Evolutionary conservation across 225 moss, liverwort and hornwort species (phyloP).

Genomic region (Marchantia paleacea): DNA sequence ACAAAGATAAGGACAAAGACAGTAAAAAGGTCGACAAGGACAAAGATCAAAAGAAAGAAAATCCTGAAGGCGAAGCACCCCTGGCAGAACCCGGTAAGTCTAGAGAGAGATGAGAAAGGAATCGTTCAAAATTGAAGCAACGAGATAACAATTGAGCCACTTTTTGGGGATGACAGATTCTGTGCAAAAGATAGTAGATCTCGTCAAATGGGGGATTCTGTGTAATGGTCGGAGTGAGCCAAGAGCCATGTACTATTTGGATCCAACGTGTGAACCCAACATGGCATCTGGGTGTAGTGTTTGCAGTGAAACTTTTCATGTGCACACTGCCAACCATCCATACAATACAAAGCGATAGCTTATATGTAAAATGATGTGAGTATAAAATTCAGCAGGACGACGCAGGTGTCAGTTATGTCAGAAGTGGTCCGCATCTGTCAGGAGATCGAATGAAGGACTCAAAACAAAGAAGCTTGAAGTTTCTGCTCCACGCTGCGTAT

Average conservation of each 20-base stretch:
- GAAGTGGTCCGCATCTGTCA: not conserved
- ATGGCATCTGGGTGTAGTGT: too few relatives aligned
- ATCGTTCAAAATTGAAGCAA: not conserved
- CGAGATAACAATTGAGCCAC: not conserved
- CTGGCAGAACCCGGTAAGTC: not conserved
- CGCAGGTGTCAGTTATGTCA: not conserved
- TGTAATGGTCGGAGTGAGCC: too few relatives aligned
- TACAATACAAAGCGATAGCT: too few relatives aligned
- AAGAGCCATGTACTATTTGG: too few relatives aligned
- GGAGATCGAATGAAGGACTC: too few relatives aligned
- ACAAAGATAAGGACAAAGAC: not conserved
- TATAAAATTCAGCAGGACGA: not conserved
- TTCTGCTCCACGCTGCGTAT: not conserved
- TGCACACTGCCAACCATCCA: too few relatives aligned
- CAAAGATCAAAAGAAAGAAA: not conserved
- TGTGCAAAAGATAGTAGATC: not conserved
- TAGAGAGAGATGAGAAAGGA: not conserved
- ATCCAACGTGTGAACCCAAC: too few relatives aligned
- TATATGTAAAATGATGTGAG: too few relatives aligned
- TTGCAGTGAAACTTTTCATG: too few relatives aligned
- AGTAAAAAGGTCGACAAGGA: constrained; percentile 3
- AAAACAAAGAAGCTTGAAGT: too few relatives aligned
- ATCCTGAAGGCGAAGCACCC: not conserved
- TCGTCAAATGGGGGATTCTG: not conserved
- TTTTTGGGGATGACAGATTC: not conserved